A percentile compares a stretch with the other conserved stretches of the same genome.
Evolutionary conservation across 2,329 filamentous ascomycete species (phyloP).

Genomic region (Stachybotrys echinatus): DNA sequence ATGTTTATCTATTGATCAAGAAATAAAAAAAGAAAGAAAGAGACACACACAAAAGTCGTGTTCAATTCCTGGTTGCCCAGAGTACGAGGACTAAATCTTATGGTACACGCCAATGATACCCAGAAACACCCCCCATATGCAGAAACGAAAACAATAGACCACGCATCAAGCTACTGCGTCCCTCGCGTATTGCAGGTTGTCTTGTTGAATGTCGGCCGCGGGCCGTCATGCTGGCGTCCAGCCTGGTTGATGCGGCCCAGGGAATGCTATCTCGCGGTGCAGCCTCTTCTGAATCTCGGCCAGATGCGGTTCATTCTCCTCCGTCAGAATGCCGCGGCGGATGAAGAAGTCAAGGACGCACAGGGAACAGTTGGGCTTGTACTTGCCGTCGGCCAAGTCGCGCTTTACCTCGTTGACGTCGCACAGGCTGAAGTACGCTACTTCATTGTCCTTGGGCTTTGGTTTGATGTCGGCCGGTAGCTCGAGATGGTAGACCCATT

Average conservation of each 20-base stretch:
- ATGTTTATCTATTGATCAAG: slow-evolving; percentile 90
- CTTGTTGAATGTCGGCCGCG: no score
- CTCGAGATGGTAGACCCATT: slow-evolving; percentile 88
- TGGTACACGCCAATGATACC: no score
- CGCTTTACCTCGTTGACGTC: slow-evolving; percentile 69
- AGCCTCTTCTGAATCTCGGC: slow-evolving; percentile 69
- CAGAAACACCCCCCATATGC: no score
- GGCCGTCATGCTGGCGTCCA: no score
- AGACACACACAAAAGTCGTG: no score
- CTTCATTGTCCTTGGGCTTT: slow-evolving; percentile 80
- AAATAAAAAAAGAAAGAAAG: slow-evolving; percentile 49
- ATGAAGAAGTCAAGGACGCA: slow-evolving; percentile 87
- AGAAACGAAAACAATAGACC: neutral
- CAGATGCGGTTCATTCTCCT: slow-evolving; percentile 73
- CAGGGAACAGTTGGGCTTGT: slow-evolving; percentile 89
- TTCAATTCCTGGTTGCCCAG: neutral
- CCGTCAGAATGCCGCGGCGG: slow-evolving; percentile 73
- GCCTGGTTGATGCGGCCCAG: slow-evolving; percentile 52
- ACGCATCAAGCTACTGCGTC: neutral
- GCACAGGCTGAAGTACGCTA: slow-evolving; percentile 76
- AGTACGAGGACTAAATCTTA: no score
- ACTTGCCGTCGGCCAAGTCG: slow-evolving; percentile 66
- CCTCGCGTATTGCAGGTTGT: no score
- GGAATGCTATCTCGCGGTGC: slow-evolving; percentile 78
- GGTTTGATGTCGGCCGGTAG: slow-evolving; percentile 64